These are phyloP conservation scores for Curvularia hawaiiensis DNA, from an alignment of 2,329 filamentous ascomycete genomes.

Conservation along the genomic window DNA sequence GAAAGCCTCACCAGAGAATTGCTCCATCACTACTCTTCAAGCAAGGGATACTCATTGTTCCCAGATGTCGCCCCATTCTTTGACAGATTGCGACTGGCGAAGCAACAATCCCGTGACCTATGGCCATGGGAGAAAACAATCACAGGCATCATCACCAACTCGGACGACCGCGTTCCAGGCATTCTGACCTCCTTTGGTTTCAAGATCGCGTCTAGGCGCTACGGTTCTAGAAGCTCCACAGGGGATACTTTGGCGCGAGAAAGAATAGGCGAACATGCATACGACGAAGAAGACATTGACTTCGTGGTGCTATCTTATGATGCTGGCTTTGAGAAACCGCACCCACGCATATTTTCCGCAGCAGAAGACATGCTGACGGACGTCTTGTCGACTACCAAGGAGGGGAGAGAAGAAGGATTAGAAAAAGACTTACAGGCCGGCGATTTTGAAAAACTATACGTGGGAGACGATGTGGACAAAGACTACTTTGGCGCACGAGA, in stretches of 20 bases:
- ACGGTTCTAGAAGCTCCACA: slow-evolving; percentile 12
- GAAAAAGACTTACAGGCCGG: slow-evolving; percentile 12
- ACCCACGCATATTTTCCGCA: slow-evolving; percentile 60
- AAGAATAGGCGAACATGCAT: slow-evolving; percentile 11
- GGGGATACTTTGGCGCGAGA: slow-evolving; percentile 17
- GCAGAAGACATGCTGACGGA: slow-evolving; percentile 54
- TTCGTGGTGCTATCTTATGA: slow-evolving; percentile 69
- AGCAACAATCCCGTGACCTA: neutral
- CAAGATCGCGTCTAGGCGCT: slow-evolving; percentile 43
- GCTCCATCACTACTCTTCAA: slow-evolving; percentile 59
- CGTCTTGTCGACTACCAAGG: slow-evolving; percentile 9
- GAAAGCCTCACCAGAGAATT: slow-evolving; percentile 55
- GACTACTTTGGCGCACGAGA: slow-evolving; percentile 56
- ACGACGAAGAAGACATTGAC: slow-evolving; percentile 52
- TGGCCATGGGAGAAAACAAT: slow-evolving; percentile 52
- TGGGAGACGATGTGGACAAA: slow-evolving; percentile 60
- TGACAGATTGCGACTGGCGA: slow-evolving; percentile 41
- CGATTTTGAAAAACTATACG: slow-evolving; percentile 54
- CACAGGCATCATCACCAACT: slow-evolving; percentile 67
- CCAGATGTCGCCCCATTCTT: slow-evolving; percentile 56
- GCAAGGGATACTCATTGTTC: slow-evolving; percentile 59
- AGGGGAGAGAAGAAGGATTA: slow-evolving; percentile 21
- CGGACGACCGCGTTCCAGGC: slow-evolving; percentile 62
- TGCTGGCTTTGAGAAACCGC: slow-evolving; percentile 65
- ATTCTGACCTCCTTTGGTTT: slow-evolving; percentile 62